Percentiles rank a stretch among this genome's conserved stretches.
Evolutionary conservation across 768 basidiomycete genomes (phyloP).

Genomic region (Pleurotus platypus): DNA sequence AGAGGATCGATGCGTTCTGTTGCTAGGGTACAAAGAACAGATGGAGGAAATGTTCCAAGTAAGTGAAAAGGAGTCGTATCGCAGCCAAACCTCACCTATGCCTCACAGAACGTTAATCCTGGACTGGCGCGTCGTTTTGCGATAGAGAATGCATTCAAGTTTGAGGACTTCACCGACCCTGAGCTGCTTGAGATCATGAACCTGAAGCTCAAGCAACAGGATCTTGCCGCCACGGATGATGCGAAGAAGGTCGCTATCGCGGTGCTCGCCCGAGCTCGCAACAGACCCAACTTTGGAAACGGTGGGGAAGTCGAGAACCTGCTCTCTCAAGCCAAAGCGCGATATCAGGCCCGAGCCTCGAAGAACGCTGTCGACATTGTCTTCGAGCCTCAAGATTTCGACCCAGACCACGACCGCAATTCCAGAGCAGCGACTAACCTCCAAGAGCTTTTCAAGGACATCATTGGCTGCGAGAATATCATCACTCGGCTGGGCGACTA

Average conservation of each 20-base stretch:
- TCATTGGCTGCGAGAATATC: conserved; percentile 57
- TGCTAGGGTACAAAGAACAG: conserved; percentile 62
- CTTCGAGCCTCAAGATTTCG: conserved; percentile 62
- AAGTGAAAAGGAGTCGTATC: conserved; percentile 9
- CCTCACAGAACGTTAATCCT: conserved; percentile 62
- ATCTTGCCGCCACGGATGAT: conserved; percentile 50
- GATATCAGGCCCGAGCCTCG: conserved; percentile 36
- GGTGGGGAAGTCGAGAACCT: conserved; percentile 64
- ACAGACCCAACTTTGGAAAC: conserved; percentile 64
- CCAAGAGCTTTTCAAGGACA: conserved; percentile 53
- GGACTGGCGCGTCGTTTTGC: conserved; percentile 64
- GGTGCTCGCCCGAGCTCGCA: conserved; percentile 33
- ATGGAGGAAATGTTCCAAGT: conserved; percentile 78
- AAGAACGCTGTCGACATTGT: conserved; percentile 31
- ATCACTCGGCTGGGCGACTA: conserved; percentile 45
- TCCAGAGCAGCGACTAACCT: conserved; percentile 48
- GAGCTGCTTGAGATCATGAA: conserved; percentile 53
- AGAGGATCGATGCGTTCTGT: conserved; percentile 65
- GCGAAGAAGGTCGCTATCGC: conserved; percentile 59
- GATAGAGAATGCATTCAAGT: conserved; percentile 67
- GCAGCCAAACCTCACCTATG: neutral
- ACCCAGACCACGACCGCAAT: conserved; percentile 54
- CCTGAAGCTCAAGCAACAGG: conserved; percentile 52
- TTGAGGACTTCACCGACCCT: conserved; percentile 56
- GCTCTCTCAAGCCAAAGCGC: conserved; percentile 44